Conservation (phyloP, 1,139 yeast genomes). For the Magnusiomyces ingens region DNA sequence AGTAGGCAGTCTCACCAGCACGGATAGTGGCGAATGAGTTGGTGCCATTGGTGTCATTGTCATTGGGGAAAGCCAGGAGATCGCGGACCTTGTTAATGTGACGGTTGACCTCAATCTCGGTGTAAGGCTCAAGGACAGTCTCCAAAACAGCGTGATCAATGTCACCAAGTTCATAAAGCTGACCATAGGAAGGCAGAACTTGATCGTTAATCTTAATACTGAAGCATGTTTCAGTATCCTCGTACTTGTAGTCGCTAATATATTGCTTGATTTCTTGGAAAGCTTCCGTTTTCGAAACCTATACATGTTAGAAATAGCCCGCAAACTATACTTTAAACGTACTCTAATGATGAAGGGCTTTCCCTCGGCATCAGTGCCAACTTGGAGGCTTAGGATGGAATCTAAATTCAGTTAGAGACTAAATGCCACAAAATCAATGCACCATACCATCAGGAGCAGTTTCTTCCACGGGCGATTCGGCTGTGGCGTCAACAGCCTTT, state of each 20-base stretch:
- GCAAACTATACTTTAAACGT: not conserved
- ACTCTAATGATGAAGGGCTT: not conserved
- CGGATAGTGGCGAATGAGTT: conserved; percentile 23
- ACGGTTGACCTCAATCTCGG: conserved; percentile 39
- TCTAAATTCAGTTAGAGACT: conserved; percentile 1
- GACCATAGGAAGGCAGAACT: conserved; percentile 30
- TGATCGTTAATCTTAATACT: conserved; percentile 39
- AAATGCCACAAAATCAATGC: too few species aligned
- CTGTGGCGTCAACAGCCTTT: not conserved
- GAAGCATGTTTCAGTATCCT: conserved; percentile 54
- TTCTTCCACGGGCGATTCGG: not conserved
- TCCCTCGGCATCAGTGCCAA: conserved; percentile 1
- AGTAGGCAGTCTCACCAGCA: conserved; percentile 39
- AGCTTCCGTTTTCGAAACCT: conserved; percentile 35
- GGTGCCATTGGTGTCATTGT: conserved; percentile 29
- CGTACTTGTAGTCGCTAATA: conserved; percentile 47
- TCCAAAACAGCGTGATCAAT: conserved; percentile 29
- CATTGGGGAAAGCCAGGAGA: conserved; percentile 36
- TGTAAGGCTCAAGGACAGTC: conserved; percentile 41
- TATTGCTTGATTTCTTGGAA: conserved; percentile 55
- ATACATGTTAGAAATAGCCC: not conserved
- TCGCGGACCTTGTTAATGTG: conserved; percentile 46
- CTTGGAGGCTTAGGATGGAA: not conserved
- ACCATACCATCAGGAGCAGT: not conserved
- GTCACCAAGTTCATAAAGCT: conserved; percentile 26